These are phyloP conservation scores for Neonectria magnoliae DNA, from an alignment of 2,329 filamentous ascomycete species.

Conservation along the genomic window DNA sequence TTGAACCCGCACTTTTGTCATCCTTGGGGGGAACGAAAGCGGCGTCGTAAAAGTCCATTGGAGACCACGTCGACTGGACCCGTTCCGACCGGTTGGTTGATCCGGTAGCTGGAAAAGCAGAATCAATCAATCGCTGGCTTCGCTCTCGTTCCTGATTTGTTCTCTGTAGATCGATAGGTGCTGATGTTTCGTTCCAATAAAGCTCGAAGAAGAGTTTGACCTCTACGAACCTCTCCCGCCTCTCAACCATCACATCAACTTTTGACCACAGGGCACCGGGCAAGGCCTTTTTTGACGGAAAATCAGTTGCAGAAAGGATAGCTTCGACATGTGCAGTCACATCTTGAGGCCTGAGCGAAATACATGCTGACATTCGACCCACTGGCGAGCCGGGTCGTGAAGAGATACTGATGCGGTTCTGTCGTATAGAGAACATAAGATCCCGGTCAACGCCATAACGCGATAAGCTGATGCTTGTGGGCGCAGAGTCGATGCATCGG, in stretches of 20 bases:
- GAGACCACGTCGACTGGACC: conserved; percentile 49
- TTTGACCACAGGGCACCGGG: conserved; percentile 50
- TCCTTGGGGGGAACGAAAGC: conserved; percentile 68
- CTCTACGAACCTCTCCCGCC: conserved; percentile 36
- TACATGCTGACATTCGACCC: conserved; percentile 15
- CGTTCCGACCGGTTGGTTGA: background rate
- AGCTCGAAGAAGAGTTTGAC: conserved; percentile 50
- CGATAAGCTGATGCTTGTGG: conserved; percentile 13
- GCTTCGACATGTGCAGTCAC: conserved; percentile 23
- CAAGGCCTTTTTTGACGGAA: conserved; percentile 25
- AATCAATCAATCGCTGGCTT: conserved; percentile 51
- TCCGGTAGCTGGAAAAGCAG: conserved; percentile 44
- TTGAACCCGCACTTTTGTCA: conserved; percentile 49
- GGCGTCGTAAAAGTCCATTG: conserved; percentile 74
- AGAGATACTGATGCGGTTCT: conserved; percentile 30
- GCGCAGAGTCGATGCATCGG: conserved; percentile 26
- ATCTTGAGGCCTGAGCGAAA: conserved; percentile 41
- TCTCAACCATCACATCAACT: conserved; percentile 46
- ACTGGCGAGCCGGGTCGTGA: conserved; percentile 25
- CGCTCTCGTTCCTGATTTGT: conserved; percentile 33
- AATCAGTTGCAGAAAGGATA: conserved; percentile 32
- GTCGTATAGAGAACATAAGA: conserved; percentile 28
- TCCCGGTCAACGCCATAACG: conserved; percentile 36
- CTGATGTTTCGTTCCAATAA: conserved; percentile 55
- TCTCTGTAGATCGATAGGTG: conserved; percentile 36